These are phyloP conservation scores for Ilyonectria sp. DNA, from an alignment of 2,329 filamentous ascomycete species.

Conservation along the genomic window DNA sequence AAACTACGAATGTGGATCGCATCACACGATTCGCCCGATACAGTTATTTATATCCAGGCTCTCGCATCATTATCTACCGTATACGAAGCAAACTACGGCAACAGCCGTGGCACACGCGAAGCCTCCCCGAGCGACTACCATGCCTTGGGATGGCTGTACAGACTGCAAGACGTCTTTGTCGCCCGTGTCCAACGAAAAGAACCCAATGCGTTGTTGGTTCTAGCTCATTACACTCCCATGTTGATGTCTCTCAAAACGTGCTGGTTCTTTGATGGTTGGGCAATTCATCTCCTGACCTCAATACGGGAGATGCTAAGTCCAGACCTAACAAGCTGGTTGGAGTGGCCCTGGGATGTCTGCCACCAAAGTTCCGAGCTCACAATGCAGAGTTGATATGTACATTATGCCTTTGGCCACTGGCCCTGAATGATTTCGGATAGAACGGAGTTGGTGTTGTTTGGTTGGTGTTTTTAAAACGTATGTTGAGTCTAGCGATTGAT, in stretches of 20 bases:
- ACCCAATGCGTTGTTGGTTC: constrained; percentile 45
- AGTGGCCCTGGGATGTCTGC: constrained; percentile 40
- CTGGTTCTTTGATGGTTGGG: constrained; percentile 36
- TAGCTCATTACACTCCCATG: constrained; percentile 44
- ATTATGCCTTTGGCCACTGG: background rate
- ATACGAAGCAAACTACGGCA: constrained; percentile 47
- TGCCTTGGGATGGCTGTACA: constrained; percentile 50
- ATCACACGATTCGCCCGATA: constrained; percentile 44
- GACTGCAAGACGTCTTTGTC: constrained; percentile 46
- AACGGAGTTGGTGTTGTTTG: too few relatives aligned
- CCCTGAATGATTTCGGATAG: background rate
- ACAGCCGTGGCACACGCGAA: constrained; percentile 33
- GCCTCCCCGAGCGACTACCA: constrained; percentile 37
- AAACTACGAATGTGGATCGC: constrained; percentile 42
- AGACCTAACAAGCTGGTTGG: constrained; percentile 42
- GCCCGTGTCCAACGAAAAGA: constrained; percentile 46
- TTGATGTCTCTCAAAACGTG: constrained; percentile 27
- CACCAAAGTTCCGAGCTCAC: background rate
- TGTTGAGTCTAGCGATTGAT: too few relatives aligned
- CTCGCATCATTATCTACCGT: constrained; percentile 41
- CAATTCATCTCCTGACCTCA: constrained; percentile 40
- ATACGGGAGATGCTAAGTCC: constrained; percentile 38
- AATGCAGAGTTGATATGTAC: background rate
- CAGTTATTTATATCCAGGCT: constrained; percentile 42
- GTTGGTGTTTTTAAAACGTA: too few relatives aligned